Conservation (phyloP, 2,329 filamentous ascomycete species). For the Epichloe bromicola region DNA sequence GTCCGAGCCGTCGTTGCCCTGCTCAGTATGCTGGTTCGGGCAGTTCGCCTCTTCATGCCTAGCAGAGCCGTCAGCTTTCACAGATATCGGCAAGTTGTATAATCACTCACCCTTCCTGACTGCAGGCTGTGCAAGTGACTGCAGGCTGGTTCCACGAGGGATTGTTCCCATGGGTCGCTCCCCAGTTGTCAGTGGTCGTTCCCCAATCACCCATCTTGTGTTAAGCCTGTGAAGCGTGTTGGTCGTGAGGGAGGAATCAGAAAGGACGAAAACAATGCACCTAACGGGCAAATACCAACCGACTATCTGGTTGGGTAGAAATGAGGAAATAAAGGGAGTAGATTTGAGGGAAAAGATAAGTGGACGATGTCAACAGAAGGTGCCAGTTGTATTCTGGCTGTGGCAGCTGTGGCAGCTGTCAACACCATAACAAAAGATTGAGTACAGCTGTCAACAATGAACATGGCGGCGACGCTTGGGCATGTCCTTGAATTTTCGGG, state of each 20-base stretch:
- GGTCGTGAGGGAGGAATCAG: background rate
- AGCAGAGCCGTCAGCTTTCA: background rate
- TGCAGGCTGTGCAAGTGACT: slow-evolving; percentile 2
- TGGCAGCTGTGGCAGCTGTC: background rate
- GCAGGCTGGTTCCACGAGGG: slow-evolving; percentile 2
- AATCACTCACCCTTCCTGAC: slow-evolving; percentile 6
- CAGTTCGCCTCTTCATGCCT: slow-evolving; percentile 6
- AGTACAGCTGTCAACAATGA: background rate
- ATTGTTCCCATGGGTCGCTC: background rate
- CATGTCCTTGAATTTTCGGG: background rate
- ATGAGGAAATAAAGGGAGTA: background rate
- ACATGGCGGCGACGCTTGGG: background rate
- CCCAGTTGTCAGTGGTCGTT: slow-evolving; percentile 1
- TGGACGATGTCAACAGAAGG: background rate
- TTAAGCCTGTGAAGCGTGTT: background rate
- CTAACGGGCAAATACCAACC: background rate
- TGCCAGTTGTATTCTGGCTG: background rate
- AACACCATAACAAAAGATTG: background rate
- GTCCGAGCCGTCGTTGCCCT: slow-evolving; percentile 2
- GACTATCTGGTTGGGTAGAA: background rate
- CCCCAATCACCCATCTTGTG: slow-evolving; percentile 5
- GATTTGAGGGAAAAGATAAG: background rate
- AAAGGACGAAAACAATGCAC: background rate
- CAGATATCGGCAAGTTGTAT: background rate
- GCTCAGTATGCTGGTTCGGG: slow-evolving; percentile 4